phyloP scores from a whole-genome alignment of 2,329 filamentous ascomycete species.

The Blastomyces silverae region DNA sequence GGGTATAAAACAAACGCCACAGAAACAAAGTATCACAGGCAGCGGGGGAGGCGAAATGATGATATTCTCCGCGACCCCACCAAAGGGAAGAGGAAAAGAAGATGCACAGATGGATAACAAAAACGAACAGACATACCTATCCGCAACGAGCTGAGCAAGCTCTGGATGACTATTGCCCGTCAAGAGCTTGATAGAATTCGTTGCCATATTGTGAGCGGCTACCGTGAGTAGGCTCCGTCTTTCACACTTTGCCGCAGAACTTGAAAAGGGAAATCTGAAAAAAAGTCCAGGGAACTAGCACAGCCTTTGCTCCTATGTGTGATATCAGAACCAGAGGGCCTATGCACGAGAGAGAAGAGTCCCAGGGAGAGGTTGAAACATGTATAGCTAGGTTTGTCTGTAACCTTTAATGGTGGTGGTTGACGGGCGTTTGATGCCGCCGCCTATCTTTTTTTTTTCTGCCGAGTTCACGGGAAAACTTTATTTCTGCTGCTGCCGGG shows the following conservation, averaged over 20 bases:
- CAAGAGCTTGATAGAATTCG: constrained; percentile 67
- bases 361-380: neutral
- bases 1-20: neutral
- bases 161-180: constrained; percentile 69
- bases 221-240: neutral
- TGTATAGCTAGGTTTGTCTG: neutral
- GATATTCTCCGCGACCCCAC: neutral
- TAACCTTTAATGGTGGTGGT: neutral
- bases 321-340: neutral
- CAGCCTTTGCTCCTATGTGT: neutral
- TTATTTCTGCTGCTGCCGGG: neutral
- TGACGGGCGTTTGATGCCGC: neutral
- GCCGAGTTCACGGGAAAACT: constrained; percentile 4
- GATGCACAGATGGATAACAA: constrained; percentile 11
- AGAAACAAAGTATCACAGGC: neutral
- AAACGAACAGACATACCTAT: constrained; percentile 46
- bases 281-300: neutral
- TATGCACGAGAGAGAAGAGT: neutral
- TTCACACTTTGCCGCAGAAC: neutral
- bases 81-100: constrained; percentile 10
- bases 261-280: neutral
- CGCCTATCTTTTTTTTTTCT: neutral
- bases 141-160: constrained; percentile 62
- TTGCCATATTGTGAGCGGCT: constrained; percentile 49
- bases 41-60: too few relatives aligned